Percentiles rank a stretch among this genome's conserved stretches.
Conservation (phyloP, 208 protist genomes). For the Trypanosoma platydactyli region DNA sequence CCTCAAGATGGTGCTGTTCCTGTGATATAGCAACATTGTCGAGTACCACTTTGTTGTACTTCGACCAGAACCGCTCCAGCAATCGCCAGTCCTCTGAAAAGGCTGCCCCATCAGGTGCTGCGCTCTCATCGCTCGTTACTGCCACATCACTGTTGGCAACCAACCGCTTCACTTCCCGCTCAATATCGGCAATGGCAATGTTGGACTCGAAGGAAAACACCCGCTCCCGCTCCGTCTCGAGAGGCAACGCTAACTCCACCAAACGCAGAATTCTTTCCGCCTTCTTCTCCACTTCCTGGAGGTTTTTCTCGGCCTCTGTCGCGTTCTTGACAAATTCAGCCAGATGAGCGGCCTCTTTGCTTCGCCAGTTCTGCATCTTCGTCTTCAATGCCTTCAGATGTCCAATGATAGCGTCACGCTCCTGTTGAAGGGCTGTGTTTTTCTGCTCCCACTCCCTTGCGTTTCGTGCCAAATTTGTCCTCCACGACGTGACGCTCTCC, state of each 20-base stretch:
- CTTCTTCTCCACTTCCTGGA: slow-evolving; percentile 64
- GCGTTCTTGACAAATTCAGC: slow-evolving; percentile 91
- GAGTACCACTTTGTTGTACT: slow-evolving; percentile 95
- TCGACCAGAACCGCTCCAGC: slow-evolving; percentile 94
- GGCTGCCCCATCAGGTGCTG: slow-evolving; percentile 31
- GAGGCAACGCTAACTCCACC: slow-evolving; percentile 89
- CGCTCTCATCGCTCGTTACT: slow-evolving; percentile 26
- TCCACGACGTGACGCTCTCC: slow-evolving; percentile 89
- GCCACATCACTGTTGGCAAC: slow-evolving; percentile 43
- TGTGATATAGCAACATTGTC: slow-evolving; percentile 93
- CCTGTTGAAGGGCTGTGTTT: slow-evolving; percentile 89
- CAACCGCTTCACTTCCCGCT: slow-evolving; percentile 64
- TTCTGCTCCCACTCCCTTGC: slow-evolving; percentile 91
- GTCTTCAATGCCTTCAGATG: slow-evolving; percentile 94
- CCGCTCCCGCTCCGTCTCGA: slow-evolving; percentile 96
- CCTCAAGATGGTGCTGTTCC: slow-evolving; percentile 83
- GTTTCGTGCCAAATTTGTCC: slow-evolving; percentile 88
- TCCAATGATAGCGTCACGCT: slow-evolving; percentile 89
- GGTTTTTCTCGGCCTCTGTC: slow-evolving; percentile 66
- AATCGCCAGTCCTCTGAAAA: slow-evolving; percentile 87
- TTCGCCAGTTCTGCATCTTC: slow-evolving; percentile 93
- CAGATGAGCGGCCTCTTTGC: slow-evolving; percentile 81
- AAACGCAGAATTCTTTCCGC: slow-evolving; percentile 92
- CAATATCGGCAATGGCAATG: slow-evolving; percentile 62
- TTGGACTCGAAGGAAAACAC: slow-evolving; percentile 90